Percentiles rank a stretch among this genome's conserved stretches.
Conservation (phyloP, 768 basidiomycete genomes). For the Trametes cubensis region DNA sequence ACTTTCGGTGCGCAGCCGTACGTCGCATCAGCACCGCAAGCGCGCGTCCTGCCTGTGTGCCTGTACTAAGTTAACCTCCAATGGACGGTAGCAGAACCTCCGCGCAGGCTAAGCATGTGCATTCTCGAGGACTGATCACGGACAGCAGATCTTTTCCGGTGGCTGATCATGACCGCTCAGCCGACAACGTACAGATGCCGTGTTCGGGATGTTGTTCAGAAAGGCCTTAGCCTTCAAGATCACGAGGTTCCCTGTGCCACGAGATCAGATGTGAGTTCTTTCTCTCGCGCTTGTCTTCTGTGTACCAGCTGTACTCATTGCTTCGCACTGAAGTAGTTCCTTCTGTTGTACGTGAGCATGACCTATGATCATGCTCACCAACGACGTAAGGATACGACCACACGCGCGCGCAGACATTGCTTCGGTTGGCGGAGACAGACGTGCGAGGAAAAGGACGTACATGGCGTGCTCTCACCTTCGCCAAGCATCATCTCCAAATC, state of each 20-base stretch:
- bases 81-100: neutral
- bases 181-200: constrained; percentile 10
- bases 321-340: neutral
- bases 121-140: constrained; percentile 9
- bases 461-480: neutral
- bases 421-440: neutral
- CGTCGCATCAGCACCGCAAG: neutral
- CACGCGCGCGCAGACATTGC: neutral
- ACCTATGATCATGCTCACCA: neutral
- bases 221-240: constrained; percentile 13
- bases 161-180: constrained; percentile 6
- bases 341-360: neutral
- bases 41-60: neutral
- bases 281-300: neutral
- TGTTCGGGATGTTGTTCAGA: neutral
- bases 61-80: constrained; percentile 19
- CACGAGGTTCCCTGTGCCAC: constrained; percentile 8
- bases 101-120: constrained; percentile 1
- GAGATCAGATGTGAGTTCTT: neutral
- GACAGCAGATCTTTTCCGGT: neutral
- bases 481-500: constrained; percentile 3
- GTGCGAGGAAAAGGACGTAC: constrained; percentile 1
- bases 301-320: neutral
- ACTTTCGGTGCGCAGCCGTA: no score
- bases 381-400: neutral